Evolutionary conservation across 306 rosid species (phyloP).

Genomic region (Biancaea sappan): DNA sequence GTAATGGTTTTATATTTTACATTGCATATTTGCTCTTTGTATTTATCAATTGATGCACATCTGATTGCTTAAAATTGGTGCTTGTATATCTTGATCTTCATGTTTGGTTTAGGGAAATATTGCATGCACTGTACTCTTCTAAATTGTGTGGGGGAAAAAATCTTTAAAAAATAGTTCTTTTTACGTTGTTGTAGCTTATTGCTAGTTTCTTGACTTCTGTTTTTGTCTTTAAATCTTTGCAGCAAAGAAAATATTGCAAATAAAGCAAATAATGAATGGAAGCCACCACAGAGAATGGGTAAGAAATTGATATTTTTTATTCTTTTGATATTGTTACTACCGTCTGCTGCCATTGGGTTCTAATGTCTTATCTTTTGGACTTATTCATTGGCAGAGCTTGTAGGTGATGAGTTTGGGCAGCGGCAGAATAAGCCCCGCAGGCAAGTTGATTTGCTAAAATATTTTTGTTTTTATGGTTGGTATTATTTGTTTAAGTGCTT

Average conservation of each 20-base stretch:
- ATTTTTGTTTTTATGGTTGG: not conserved
- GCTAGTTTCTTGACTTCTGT: slow-evolving; percentile 23
- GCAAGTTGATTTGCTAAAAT: slow-evolving; percentile 43
- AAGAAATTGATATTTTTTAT: slow-evolving; percentile 22
- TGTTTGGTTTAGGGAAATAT: not conserved
- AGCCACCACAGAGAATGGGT: slow-evolving; percentile 72
- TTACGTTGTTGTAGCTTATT: slow-evolving; percentile 2
- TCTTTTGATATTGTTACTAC: not conserved
- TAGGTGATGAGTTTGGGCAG: slow-evolving; percentile 76
- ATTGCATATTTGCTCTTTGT: not conserved
- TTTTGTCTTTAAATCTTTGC: slow-evolving; percentile 37
- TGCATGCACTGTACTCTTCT: not conserved
- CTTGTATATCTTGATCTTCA: slow-evolving; percentile 3
- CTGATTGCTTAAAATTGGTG: not conserved
- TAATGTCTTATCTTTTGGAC: slow-evolving; percentile 1
- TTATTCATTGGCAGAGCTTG: slow-evolving; percentile 55
- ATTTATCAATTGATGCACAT: not conserved
- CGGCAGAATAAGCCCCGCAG: slow-evolving; percentile 92
- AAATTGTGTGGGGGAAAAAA: not conserved
- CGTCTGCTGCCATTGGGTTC: not conserved
- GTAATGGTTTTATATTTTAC: not conserved
- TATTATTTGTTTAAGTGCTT: not conserved
- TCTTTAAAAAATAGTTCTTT: not conserved
- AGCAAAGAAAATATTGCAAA: slow-evolving; percentile 67
- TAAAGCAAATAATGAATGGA: slow-evolving; percentile 62